Percentiles rank a stretch among this genome's conserved stretches.
Evolutionary conservation across 2,329 filamentous ascomycete genomes (phyloP).

Genomic region (Aspergillus udagawae): DNA sequence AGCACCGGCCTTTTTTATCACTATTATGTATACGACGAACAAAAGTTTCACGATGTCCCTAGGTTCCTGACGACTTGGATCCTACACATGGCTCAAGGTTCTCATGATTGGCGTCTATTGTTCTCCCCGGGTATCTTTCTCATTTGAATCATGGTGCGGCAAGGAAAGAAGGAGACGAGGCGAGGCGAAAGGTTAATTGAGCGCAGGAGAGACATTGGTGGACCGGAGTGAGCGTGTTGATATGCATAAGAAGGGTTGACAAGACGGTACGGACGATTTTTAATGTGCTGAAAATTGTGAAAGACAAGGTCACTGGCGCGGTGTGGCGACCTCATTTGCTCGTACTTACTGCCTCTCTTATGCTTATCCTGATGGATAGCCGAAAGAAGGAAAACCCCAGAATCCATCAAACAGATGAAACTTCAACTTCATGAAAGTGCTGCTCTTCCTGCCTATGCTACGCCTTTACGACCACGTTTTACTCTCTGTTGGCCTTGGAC

Average conservation of each 20-base stretch:
- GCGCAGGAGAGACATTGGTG: slow-evolving; percentile 24
- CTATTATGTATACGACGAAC: slow-evolving; percentile 42
- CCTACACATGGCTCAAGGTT: slow-evolving; percentile 31
- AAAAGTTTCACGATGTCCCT: slow-evolving; percentile 39
- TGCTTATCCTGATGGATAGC: slow-evolving; percentile 18
- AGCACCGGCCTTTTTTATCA: slow-evolving; percentile 25
- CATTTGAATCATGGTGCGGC: slow-evolving; percentile 29
- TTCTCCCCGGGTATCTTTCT: slow-evolving; percentile 35
- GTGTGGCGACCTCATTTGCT: slow-evolving; percentile 19
- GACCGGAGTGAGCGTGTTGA: slow-evolving; percentile 25
- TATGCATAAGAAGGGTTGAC: slow-evolving; percentile 25
- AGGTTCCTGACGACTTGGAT: slow-evolving; percentile 31
- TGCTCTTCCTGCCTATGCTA: neutral
- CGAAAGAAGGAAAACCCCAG: slow-evolving; percentile 13
- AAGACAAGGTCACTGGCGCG: slow-evolving; percentile 20
- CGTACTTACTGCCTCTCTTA: slow-evolving; percentile 17
- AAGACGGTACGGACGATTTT: slow-evolving; percentile 21
- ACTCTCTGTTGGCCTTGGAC: neutral
- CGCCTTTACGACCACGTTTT: no score
- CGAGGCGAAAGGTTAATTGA: slow-evolving; percentile 28
- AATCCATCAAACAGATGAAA: neutral
- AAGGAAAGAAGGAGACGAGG: slow-evolving; percentile 32
- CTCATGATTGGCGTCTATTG: slow-evolving; percentile 43
- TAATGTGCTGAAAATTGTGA: slow-evolving; percentile 22
- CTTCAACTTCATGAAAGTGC: slow-evolving; percentile 7